Evolutionary conservation across 805 yeast species (phyloP).

Genomic region (Candida tibetensis): DNA sequence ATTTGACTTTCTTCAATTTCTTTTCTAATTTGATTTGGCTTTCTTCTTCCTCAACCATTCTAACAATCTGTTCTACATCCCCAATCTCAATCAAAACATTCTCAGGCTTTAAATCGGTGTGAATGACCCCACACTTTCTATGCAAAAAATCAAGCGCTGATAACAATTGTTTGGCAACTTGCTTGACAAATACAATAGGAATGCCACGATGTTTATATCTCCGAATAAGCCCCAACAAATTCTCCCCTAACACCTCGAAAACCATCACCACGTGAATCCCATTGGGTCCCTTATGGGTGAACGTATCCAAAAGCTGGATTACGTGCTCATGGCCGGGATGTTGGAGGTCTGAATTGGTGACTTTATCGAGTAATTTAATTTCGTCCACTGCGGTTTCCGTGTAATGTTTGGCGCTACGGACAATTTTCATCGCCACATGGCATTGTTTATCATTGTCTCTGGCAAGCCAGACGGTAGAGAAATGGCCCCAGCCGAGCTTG

Average conservation of each 20-base stretch:
- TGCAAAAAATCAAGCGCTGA: constrained; percentile 72
- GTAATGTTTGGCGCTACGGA: constrained; percentile 85
- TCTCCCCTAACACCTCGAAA: constrained; percentile 95
- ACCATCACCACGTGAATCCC: constrained; percentile 97
- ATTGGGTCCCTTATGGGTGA: constrained; percentile 83
- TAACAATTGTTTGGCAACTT: constrained; percentile 74
- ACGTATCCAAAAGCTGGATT: constrained; percentile 77
- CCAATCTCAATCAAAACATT: constrained; percentile 78
- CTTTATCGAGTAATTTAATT: constrained; percentile 69
- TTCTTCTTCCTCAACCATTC: constrained; percentile 61
- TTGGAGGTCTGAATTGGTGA: constrained; percentile 56
- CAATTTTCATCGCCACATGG: constrained; percentile 94
- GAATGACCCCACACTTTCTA: constrained; percentile 70
- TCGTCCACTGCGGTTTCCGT: constrained; percentile 95
- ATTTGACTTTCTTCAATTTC: constrained; percentile 33
- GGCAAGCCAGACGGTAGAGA: constrained; percentile 94
- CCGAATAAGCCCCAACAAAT: constrained; percentile 77
- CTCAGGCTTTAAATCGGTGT: constrained; percentile 73
- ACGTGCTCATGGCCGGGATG: constrained; percentile 85
- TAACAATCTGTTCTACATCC: constrained; percentile 75
- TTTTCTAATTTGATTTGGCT: constrained; percentile 45
- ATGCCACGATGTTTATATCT: constrained; percentile 75
- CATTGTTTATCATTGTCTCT: constrained; percentile 49
- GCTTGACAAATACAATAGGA: constrained; percentile 75
- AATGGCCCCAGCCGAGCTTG: constrained; percentile 98